phyloP scores from a whole-genome alignment of 345 rosid genomes.

The Pseudoturritis turrita region DNA sequence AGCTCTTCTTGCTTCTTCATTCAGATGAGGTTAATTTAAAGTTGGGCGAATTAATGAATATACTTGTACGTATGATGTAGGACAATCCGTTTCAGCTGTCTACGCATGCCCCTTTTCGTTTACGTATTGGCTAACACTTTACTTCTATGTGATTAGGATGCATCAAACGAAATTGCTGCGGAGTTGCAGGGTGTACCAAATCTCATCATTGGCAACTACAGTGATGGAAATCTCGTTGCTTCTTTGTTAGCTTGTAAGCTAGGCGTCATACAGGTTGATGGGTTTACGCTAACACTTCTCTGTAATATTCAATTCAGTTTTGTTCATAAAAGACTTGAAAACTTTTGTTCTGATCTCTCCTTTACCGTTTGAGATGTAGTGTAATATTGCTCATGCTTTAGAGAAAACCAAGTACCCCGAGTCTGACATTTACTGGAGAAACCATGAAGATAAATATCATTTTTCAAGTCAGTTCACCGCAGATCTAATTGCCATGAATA shows the following conservation, averaged over 20 bases:
- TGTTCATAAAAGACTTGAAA: neutral
- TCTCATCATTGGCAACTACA: conserved; percentile 56
- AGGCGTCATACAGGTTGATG: conserved; percentile 44
- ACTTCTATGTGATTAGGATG: conserved; percentile 37
- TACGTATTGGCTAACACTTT: neutral
- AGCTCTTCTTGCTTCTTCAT: neutral
- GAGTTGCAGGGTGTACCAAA: conserved; percentile 53
- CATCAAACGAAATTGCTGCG: conserved; percentile 43
- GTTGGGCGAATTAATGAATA: neutral
- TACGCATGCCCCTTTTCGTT: neutral
- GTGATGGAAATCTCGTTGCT: conserved; percentile 57
- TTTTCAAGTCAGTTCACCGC: conserved; percentile 55
- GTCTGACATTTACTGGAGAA: conserved; percentile 53
- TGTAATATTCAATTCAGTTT: neutral
- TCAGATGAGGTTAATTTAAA: neutral
- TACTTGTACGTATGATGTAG: neutral
- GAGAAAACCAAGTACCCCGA: conserved; percentile 62
- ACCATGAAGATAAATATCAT: conserved; percentile 49
- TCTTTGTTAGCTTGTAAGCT: conserved; percentile 46
- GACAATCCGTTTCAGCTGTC: neutral
- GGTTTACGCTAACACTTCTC: neutral
- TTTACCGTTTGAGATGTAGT: conserved; percentile 25
- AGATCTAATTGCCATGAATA: conserved; percentile 54
- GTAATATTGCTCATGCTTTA: conserved; percentile 57
- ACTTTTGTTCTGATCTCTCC: conserved; percentile 1